These are phyloP conservation scores for Erigeron canadensis DNA, from an alignment of 129 eudicot genomes.

Conservation along the genomic window DNA sequence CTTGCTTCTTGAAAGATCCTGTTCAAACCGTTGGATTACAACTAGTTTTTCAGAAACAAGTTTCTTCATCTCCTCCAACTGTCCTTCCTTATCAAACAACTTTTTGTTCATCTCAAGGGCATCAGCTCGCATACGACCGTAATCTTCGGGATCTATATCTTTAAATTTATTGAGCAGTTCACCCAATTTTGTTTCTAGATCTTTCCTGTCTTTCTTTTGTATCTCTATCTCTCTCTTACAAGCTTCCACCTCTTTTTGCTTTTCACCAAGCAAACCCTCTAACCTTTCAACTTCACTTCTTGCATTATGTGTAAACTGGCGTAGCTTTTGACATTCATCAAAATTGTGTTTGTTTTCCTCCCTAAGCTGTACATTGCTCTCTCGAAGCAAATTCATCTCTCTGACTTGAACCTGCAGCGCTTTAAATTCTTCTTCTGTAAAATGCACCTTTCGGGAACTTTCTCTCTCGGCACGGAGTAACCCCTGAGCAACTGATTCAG, in stretches of 20 bases:
- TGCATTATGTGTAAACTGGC: slow-evolving; percentile 48
- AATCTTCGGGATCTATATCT: slow-evolving; percentile 69
- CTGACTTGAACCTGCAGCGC: slow-evolving; percentile 84
- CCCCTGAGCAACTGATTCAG: slow-evolving; percentile 70
- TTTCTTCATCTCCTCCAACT: slow-evolving; percentile 59
- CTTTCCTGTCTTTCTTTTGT: slow-evolving; percentile 41
- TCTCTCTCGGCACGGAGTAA: slow-evolving; percentile 64
- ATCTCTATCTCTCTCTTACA: slow-evolving; percentile 53
- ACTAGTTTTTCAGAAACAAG: slow-evolving; percentile 54
- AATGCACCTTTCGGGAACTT: slow-evolving; percentile 57
- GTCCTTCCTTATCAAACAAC: slow-evolving; percentile 57
- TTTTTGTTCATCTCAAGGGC: slow-evolving; percentile 63
- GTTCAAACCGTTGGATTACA: slow-evolving; percentile 55
- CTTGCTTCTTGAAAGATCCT: slow-evolving; percentile 58
- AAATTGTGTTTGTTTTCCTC: slow-evolving; percentile 85
- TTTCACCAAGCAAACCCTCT: slow-evolving; percentile 45
- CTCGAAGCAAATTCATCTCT: slow-evolving; percentile 86
- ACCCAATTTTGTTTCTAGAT: slow-evolving; percentile 45
- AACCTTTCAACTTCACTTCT: slow-evolving; percentile 51
- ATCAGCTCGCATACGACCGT: slow-evolving; percentile 53
- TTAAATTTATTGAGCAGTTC: slow-evolving; percentile 62
- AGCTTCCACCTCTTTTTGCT: slow-evolving; percentile 52
- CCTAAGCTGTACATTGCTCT: slow-evolving; percentile 86
- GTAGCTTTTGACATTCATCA: slow-evolving; percentile 89
- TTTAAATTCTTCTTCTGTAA: slow-evolving; percentile 83